These are phyloP conservation scores for Sporothrix pallida DNA, from an alignment of 2,329 filamentous ascomycete species.

Conservation along the genomic window DNA sequence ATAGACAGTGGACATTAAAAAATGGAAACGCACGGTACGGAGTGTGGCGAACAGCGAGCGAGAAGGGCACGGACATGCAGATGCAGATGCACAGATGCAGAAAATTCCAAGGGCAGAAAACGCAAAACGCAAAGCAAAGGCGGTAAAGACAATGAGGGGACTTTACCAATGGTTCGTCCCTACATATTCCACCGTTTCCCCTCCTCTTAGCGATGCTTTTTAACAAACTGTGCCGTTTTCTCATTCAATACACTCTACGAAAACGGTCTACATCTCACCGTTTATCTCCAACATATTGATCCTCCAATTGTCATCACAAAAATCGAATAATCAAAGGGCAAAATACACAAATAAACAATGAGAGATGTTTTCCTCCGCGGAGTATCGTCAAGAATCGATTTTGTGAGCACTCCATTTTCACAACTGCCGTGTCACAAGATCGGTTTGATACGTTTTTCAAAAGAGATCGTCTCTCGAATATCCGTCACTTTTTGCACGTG, in stretches of 20 bases:
- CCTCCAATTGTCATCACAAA: no score
- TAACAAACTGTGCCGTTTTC: background rate
- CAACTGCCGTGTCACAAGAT: background rate
- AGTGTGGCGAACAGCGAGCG: no score
- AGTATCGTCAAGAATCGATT: no score
- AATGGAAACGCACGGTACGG: background rate
- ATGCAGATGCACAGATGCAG: background rate
- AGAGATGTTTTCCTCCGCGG: no score
- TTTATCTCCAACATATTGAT: background rate
- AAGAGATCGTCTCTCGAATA: no score
- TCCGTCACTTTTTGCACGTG: background rate
- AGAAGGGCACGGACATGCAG: background rate
- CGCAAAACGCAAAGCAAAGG: no score
- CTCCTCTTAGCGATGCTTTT: background rate
- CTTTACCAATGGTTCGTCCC: slow-evolving; percentile 11
- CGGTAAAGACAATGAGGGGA: background rate
- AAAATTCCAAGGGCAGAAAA: no score
- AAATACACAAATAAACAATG: no score
- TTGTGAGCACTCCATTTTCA: no score
- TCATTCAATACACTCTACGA: background rate
- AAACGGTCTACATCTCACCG: background rate
- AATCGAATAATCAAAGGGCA: no score
- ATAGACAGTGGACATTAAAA: background rate
- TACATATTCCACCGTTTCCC: background rate
- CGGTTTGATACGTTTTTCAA: background rate